Evolutionary conservation across 225 moss, liverwort and hornwort genomes (phyloP).

Genomic region (Pleurozium schreberi): DNA sequence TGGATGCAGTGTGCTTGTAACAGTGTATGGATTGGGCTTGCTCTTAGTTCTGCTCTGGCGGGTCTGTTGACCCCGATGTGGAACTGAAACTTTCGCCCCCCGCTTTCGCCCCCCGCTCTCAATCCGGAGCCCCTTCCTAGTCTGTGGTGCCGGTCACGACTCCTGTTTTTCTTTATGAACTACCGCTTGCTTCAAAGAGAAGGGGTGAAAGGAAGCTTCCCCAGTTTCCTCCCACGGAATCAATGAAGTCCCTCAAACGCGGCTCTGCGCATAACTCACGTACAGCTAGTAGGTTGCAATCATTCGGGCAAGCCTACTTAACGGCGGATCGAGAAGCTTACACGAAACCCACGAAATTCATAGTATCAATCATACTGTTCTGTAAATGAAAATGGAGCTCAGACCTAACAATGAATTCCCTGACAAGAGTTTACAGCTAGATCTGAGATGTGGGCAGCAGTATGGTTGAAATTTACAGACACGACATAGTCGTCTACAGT

Average conservation of each 20-base stretch:
- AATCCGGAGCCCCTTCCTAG: not conserved
- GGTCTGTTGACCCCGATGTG: not conserved
- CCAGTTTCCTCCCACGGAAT: not conserved
- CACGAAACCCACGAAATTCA: not conserved
- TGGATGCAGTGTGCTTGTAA: no score
- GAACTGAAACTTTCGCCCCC: not conserved
- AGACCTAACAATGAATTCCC: not conserved
- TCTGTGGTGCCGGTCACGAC: not conserved
- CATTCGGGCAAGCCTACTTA: not conserved
- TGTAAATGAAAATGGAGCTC: not conserved
- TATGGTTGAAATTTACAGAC: not conserved
- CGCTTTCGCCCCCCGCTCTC: not conserved
- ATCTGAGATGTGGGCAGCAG: not conserved
- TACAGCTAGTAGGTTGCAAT: no score
- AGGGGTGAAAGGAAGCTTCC: not conserved
- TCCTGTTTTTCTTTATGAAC: not conserved
- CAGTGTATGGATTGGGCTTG: no score
- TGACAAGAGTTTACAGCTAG: not conserved
- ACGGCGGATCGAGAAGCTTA: not conserved
- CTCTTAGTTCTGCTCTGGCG: no score
- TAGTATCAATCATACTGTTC: no score
- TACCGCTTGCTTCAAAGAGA: not conserved
- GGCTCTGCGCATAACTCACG: not conserved
- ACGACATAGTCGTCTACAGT: not conserved
- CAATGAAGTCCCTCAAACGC: not conserved